Percentiles rank a stretch among this genome's conserved stretches.
These are phyloP conservation scores for Carex sylvatica DNA, from an alignment of 202 grass and related monocot species.

Conservation along the genomic window DNA sequence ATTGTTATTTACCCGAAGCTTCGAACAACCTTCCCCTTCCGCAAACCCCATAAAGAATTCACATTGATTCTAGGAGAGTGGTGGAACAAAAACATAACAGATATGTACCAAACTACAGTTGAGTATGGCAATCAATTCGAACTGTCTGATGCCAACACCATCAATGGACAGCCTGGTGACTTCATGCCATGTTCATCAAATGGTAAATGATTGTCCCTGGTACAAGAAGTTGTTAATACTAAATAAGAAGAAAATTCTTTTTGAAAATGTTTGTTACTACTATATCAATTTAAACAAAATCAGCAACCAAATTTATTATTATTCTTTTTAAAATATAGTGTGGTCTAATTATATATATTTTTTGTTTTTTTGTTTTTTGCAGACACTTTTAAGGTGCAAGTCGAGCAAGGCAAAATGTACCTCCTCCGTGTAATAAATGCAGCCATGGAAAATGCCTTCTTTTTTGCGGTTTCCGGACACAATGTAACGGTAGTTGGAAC, in stretches of 20 bases:
- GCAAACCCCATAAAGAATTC: conserved; percentile 44
- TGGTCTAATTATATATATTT: neutral
- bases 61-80: conserved; percentile 58
- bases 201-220: neutral
- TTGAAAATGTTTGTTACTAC: neutral
- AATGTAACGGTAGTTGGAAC: conserved; percentile 58
- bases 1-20: conserved; percentile 51
- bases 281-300: neutral
- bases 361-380: neutral
- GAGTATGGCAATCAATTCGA: conserved; percentile 22
- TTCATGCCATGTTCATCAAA: conserved; percentile 45
- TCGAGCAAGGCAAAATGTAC: conserved; percentile 51
- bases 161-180: conserved; percentile 70
- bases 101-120: conserved; percentile 13
- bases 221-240: neutral
- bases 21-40: conserved; percentile 34
- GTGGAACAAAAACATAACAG: conserved; percentile 42
- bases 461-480: conserved; percentile 55
- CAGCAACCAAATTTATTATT: neutral
- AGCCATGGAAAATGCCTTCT: conserved; percentile 43
- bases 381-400: conserved; percentile 31
- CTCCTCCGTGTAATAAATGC: conserved; percentile 61
- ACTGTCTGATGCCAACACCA: conserved; percentile 54
- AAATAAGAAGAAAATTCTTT: neutral
- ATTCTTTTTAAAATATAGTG: neutral